Percentiles rank a stretch among this genome's conserved stretches.
Evolutionary conservation across 345 rosid genomes (phyloP).

Genomic region (Cardamine resedifolia): DNA sequence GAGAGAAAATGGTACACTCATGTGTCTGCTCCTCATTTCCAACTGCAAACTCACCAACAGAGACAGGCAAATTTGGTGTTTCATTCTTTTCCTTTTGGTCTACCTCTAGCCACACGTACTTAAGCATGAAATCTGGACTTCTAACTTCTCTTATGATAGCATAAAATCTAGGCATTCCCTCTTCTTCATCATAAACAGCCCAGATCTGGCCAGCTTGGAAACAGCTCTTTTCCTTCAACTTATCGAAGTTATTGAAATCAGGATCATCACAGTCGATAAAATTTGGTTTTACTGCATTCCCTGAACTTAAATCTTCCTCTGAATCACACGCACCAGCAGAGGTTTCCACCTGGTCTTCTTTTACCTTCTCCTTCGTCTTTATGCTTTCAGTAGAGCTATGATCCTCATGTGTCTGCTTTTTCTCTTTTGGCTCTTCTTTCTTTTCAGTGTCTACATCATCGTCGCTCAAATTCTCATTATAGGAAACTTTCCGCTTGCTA

Average conservation of each 20-base stretch:
- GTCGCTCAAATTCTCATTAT: constrained; percentile 66
- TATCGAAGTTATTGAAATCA: constrained; percentile 68
- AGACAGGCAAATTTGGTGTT: constrained; percentile 53
- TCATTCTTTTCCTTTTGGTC: constrained; percentile 41
- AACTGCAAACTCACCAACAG: constrained; percentile 59
- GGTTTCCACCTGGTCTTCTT: constrained; percentile 32
- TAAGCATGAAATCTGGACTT: constrained; percentile 51
- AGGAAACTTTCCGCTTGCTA: constrained; percentile 63
- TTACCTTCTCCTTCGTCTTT: constrained; percentile 25
- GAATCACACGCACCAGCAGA: constrained; percentile 20
- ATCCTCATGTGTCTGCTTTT: constrained; percentile 24
- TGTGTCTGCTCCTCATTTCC: constrained; percentile 39
- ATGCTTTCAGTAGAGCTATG: constrained; percentile 16
- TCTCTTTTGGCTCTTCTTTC: constrained; percentile 21
- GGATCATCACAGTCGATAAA: constrained; percentile 52
- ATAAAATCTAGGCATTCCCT: constrained; percentile 89
- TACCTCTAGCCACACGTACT: constrained; percentile 69
- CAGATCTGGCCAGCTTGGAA: constrained; percentile 73
- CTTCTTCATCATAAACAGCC: constrained; percentile 83
- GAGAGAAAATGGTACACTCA: constrained; percentile 61
- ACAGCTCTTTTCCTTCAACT: constrained; percentile 39
- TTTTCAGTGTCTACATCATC: constrained; percentile 48
- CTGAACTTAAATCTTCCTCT: constrained; percentile 33
- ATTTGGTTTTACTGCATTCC: constrained; percentile 38
- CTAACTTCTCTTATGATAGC: constrained; percentile 58